Conservation (phyloP, 208 protist species). For the Leishmania mexicana region DNA sequence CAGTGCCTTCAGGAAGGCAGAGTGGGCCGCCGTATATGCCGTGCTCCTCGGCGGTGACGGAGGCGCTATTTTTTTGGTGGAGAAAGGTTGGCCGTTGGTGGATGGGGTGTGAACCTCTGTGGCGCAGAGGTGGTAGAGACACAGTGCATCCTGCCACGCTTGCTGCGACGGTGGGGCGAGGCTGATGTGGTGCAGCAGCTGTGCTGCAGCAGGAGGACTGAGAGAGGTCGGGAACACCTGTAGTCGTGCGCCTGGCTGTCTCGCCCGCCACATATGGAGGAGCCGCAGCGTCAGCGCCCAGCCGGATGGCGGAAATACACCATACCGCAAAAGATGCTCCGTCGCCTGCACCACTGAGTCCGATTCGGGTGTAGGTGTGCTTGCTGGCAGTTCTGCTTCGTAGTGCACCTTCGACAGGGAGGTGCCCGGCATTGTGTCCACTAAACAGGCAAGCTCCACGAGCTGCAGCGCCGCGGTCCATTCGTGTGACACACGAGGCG, state of each 20-base stretch:
- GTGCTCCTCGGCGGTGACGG: not conserved
- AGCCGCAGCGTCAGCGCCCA: conserved; percentile 24
- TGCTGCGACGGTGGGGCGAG: conserved; percentile 18
- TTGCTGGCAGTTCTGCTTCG: not conserved
- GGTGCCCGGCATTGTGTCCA: not conserved
- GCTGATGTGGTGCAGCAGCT: conserved; percentile 34
- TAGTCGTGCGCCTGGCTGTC: not conserved
- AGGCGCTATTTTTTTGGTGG: not conserved
- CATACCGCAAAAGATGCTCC: conserved; percentile 19
- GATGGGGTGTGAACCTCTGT: conserved; percentile 3
- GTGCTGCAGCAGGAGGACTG: conserved; percentile 16
- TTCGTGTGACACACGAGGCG: conserved; percentile 20
- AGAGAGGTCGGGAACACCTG: conserved; percentile 17
- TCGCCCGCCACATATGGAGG: conserved; percentile 15
- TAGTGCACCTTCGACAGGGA: not conserved
- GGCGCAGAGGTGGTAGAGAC: conserved; percentile 25
- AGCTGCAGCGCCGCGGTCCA: conserved; percentile 28
- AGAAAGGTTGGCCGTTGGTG: not conserved
- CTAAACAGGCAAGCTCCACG: conserved; percentile 15
- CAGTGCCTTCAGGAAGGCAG: conserved; percentile 31
- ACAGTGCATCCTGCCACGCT: conserved; percentile 29
- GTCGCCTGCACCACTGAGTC: not conserved
- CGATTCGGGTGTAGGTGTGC: not conserved
- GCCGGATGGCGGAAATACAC: conserved; percentile 23
- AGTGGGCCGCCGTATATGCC: not conserved